These are phyloP conservation scores for Silene coronaria DNA, from an alignment of 179 eudicot species.

Conservation along the genomic window DNA sequence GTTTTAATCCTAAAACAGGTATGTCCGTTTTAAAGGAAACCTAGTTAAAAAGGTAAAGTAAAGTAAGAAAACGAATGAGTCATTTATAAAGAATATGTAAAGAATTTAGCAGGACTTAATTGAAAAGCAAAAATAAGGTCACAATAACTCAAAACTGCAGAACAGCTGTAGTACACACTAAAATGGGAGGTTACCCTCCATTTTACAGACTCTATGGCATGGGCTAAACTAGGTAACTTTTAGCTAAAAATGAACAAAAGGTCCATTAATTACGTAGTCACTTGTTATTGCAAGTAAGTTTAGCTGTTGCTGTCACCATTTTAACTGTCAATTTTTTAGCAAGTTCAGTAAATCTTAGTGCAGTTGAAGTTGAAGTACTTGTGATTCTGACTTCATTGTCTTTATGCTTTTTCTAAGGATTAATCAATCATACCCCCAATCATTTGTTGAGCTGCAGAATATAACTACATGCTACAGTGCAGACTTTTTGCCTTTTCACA, in stretches of 20 bases:
- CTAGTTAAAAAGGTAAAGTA: too few species aligned
- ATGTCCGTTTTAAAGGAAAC: too few species aligned
- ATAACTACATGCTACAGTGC: background rate
- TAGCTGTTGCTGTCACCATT: slow-evolving; percentile 7
- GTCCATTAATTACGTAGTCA: background rate
- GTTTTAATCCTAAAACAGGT: too few species aligned
- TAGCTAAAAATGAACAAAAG: slow-evolving; percentile 5
- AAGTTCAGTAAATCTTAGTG: background rate
- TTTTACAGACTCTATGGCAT: background rate
- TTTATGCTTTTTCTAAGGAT: background rate
- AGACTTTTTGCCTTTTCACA: too few species aligned
- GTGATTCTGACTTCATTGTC: background rate
- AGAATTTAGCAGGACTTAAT: too few species aligned
- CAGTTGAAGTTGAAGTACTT: background rate
- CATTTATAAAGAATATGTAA: too few species aligned
- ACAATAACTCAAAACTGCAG: slow-evolving; percentile 6
- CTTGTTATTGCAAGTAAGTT: background rate
- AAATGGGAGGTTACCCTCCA: background rate
- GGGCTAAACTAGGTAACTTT: background rate
- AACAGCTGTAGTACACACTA: slow-evolving; percentile 18
- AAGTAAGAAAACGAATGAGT: background rate
- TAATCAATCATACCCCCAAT: background rate
- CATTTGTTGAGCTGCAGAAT: slow-evolving; percentile 3
- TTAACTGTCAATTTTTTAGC: slow-evolving; percentile 10
- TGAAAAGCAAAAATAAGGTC: background rate